Base-by-base conservation (phyloP, 169 alveolate genomes). In the Plasmodium reichenowi region DNA sequence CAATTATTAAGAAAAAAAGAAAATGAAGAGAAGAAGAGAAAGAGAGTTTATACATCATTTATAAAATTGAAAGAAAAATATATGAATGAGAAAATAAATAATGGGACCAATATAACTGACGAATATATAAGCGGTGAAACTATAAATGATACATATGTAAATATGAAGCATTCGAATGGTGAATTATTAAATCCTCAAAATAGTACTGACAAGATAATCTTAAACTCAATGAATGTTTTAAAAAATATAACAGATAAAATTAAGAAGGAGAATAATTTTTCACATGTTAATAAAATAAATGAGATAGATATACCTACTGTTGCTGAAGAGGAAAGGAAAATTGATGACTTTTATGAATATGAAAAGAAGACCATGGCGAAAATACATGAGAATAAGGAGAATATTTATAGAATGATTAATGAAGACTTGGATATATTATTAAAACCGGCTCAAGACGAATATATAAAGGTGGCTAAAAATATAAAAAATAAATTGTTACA, bases 361-460 rank as follows among this genome's bases (percentile, higher is more conserved):
- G 89, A 78, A 78, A 78, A 78, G 47, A 70, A 66, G 60, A 24
- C 22, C n/a, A 47, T 78, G 13, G n/a, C 29, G 67, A 45, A 78
- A 13, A 78, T 78, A 24, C 64, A 59, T 10, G 45, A 78, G 26
- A 78, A 78, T 17, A 78, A 78, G 54, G 56, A 78, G 66, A 78
- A 78, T 52, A 78, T 78, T 64, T 29, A 78, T 70, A 24, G 68
- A 64, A 63, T 78, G 78, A 78, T 78, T 64, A 78, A 78, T 59
- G 60, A 64, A 47, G 89, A 78, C 29, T 78, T 78, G 47, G 89
- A 78, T 66, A 45, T 48, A 38, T 71, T 78, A 22, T 59, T 78
- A 59, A 78, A 63, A 29, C 89, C 89, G 32, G 89, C 89, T 13
- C 89, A 78, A 59, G 67, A 50, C 60, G 89, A 78, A 54, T 78